Evolutionary conservation across 768 basidiomycete species (phyloP), one percentile per base, ranked within the genome.

Genomic region (Megacollybia marginata): DNA sequence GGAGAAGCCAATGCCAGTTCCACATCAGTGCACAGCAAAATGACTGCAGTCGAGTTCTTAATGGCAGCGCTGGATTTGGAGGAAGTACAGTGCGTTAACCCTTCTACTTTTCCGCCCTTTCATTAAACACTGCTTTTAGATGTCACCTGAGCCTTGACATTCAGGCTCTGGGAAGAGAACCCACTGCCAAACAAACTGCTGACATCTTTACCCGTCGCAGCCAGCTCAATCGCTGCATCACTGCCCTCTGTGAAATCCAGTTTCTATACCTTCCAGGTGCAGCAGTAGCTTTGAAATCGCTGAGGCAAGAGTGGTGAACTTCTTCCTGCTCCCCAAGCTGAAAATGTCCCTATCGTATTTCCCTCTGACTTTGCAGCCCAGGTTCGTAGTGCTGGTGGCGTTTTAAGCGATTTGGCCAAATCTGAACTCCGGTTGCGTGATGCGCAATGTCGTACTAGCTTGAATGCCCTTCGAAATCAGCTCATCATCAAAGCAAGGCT

Each of bases 371-470:
- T 44, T 9, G 18, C 10, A 23, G 12, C 10, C 19, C 13, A 10
- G 18, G 13, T 10, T 18, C 32, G 18, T 11, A 4, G 15, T 10
- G 6, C 50, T n/a, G n/a, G n/a, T n/a, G n/a, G n/a, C n/a, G n/a
- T n/a, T n/a, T n/a, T n/a, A n/a, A n/a, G n/a, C 16, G n/a, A 32
- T 8, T 15, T 49, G 10, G 23, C 19, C 28, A 35, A 49, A 18
- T 20, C 28, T 15, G 48, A 49, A 32, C 15, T 44, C 20, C 44
- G 53, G 4, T 49, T 64, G 8, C 50, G 59, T 1, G 23, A 49
- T 19, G 60, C 60, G 1, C 54, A 57, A 54, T 53, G 0, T 46
- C 43, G 0, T 52, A 59, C 1, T 51, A 61, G 10, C n/a, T n/a
- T n/a, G n/a, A n/a, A n/a, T n/a, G n/a, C n/a, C n/a, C n/a, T n/a